Conservation (phyloP, 345 rosid species). For the Cochlearia excelsa region DNA sequence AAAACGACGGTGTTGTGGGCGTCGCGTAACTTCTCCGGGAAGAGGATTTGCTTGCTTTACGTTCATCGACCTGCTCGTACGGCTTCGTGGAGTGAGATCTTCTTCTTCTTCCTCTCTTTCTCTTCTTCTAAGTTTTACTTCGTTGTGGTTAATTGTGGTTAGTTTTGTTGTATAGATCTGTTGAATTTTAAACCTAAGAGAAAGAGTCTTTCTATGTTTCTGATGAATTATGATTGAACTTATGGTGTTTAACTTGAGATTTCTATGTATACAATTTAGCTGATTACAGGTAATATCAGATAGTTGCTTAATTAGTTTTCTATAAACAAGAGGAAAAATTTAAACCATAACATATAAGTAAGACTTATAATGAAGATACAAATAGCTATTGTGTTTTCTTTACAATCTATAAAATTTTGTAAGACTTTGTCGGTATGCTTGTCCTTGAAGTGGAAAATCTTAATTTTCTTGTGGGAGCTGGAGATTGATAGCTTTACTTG, state of each 20-base stretch:
- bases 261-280: too few relatives aligned
- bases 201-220: too few relatives aligned
- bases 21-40: conserved; percentile 53
- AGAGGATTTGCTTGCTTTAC: conserved; percentile 72
- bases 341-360: too few relatives aligned
- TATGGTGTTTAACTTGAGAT: too few relatives aligned
- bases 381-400: neutral
- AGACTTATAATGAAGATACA: too few relatives aligned
- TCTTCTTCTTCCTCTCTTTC: conserved; percentile 17
- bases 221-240: too few relatives aligned
- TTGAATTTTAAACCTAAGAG: conserved; percentile 11
- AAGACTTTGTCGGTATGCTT: neutral
- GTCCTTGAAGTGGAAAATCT: conserved; percentile 1
- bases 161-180: conserved; percentile 16
- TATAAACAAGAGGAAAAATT: too few relatives aligned
- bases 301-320: too few relatives aligned
- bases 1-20: conserved; percentile 67
- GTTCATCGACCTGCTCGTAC: conserved; percentile 53
- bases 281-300: too few relatives aligned
- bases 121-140: neutral
- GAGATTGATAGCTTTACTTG: conserved; percentile 17
- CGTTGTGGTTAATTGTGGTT: conserved; percentile 22
- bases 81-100: conserved; percentile 56
- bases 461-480: conserved; percentile 7
- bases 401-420: neutral